Evolutionary conservation across 306 rosid species (phyloP).

Genomic region (Senna siamea): DNA sequence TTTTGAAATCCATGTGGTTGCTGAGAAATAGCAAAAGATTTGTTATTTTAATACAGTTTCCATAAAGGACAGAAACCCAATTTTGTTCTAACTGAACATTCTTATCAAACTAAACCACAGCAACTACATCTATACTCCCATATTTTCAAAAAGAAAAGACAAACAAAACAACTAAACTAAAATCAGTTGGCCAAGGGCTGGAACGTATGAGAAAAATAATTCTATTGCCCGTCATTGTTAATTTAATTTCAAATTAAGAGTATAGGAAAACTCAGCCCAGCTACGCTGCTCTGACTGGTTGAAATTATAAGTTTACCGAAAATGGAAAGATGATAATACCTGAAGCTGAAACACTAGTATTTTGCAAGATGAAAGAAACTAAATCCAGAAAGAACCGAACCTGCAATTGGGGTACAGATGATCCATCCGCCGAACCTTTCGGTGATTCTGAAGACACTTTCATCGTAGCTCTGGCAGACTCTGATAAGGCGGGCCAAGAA

Average conservation of each 20-base stretch:
- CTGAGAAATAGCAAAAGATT: background rate
- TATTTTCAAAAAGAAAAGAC: background rate
- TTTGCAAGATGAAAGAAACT: background rate
- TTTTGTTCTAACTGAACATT: background rate
- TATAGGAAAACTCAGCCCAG: background rate
- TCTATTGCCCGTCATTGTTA: background rate
- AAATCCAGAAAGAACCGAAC: slow-evolving; percentile 41
- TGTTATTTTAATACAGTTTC: background rate
- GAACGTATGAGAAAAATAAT: background rate
- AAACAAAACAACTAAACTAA: background rate
- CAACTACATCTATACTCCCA: background rate
- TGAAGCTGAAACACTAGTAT: slow-evolving; percentile 1
- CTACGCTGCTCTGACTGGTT: background rate
- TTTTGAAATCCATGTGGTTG: background rate
- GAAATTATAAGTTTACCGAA: background rate
- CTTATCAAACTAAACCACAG: background rate
- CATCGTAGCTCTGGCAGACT: slow-evolving; percentile 56
- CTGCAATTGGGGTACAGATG: slow-evolving; percentile 54
- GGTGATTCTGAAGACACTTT: slow-evolving; percentile 59
- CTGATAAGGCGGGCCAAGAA: slow-evolving; percentile 85
- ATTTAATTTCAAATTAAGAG: background rate
- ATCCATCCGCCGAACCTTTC: slow-evolving; percentile 46
- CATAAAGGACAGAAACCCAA: background rate
- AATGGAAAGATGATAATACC: background rate
- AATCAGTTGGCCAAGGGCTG: background rate